These are phyloP conservation scores for Aspergillus sclerotiicarbonarius DNA, from an alignment of 495 filamentous ascomycete species.

Conservation along the genomic window DNA sequence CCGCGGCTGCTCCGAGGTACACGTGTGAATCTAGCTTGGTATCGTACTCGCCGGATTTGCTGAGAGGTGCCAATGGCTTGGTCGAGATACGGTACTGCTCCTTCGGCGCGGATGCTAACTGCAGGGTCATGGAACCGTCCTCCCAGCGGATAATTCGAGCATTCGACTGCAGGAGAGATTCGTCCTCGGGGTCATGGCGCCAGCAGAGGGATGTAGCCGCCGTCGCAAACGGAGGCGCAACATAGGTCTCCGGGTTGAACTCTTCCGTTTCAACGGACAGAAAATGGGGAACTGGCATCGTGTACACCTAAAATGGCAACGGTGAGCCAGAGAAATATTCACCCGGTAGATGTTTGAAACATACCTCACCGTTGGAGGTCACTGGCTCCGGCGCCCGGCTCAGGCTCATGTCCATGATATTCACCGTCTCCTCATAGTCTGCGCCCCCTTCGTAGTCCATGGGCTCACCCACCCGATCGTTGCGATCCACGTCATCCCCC, in stretches of 20 bases:
- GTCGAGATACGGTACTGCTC: constrained; percentile 77
- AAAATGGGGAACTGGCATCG: constrained; percentile 76
- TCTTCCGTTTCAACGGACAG: constrained; percentile 71
- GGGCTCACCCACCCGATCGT: constrained; percentile 46
- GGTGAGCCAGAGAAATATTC: constrained; percentile 4
- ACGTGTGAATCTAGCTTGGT: constrained; percentile 73
- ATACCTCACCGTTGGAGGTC: constrained; percentile 64
- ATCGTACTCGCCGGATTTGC: constrained; percentile 59
- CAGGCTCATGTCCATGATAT: constrained; percentile 58
- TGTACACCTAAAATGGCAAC: constrained; percentile 59
- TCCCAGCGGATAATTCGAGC: constrained; percentile 77
- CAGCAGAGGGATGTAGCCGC: constrained; percentile 69
- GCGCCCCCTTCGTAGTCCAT: constrained; percentile 49
- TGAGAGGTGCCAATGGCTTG: constrained; percentile 71
- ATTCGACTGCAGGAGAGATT: constrained; percentile 65
- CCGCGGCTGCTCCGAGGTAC: constrained; percentile 74
- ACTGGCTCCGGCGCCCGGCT: constrained; percentile 67
- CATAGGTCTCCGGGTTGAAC: constrained; percentile 71
- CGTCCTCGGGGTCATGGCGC: constrained; percentile 64
- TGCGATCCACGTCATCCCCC: constrained; percentile 65
- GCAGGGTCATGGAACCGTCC: constrained; percentile 80
- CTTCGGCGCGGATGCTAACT: constrained; percentile 65
- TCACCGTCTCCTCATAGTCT: constrained; percentile 49
- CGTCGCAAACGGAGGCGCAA: constrained; percentile 62
- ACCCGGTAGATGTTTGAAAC: background rate